phyloP scores from a whole-genome alignment of 1,139 yeast genomes.

The Yamadazyma spencermartinsiae region DNA sequence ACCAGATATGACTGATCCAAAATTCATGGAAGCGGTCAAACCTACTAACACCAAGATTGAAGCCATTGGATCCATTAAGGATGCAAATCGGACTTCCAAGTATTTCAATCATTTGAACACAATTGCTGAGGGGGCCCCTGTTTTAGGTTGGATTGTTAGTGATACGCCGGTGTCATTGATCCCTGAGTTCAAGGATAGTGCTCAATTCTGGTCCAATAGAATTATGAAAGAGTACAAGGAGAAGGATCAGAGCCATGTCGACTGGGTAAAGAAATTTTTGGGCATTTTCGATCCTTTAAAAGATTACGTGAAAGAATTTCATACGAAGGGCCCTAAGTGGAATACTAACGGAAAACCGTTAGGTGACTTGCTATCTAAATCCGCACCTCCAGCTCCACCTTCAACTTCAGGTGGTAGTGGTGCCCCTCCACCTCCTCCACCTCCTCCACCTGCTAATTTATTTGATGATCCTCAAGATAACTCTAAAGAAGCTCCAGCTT shows the following conservation, averaged over 20 bases:
- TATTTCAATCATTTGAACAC: constrained; percentile 74
- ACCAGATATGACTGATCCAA: constrained; percentile 59
- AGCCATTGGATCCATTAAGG: constrained; percentile 65
- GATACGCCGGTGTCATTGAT: constrained; percentile 71
- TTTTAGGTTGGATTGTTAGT: constrained; percentile 85
- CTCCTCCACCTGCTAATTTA: constrained; percentile 67
- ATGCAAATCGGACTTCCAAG: constrained; percentile 67
- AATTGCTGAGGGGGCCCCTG: constrained; percentile 85
- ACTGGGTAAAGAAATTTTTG: constrained; percentile 76
- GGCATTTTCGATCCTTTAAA: constrained; percentile 68
- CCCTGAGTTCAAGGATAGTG: constrained; percentile 84
- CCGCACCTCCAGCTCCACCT: constrained; percentile 44
- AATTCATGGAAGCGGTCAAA: constrained; percentile 55
- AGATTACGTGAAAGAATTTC: constrained; percentile 71
- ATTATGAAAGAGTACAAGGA: constrained; percentile 82
- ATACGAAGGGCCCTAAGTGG: constrained; percentile 84
- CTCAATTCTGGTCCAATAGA: constrained; percentile 92
- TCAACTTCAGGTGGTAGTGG: constrained; percentile 64
- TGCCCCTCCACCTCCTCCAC: constrained; percentile 22
- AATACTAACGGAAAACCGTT: constrained; percentile 53
- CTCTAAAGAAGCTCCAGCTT: constrained; percentile 25
- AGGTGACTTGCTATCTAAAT: constrained; percentile 28
- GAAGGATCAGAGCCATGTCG: constrained; percentile 61
- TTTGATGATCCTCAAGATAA: constrained; percentile 42
- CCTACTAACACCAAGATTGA: constrained; percentile 69